These are phyloP conservation scores for Caloboletus firmus DNA, from an alignment of 1,284 basidiomycete genomes.

Conservation along the genomic window DNA sequence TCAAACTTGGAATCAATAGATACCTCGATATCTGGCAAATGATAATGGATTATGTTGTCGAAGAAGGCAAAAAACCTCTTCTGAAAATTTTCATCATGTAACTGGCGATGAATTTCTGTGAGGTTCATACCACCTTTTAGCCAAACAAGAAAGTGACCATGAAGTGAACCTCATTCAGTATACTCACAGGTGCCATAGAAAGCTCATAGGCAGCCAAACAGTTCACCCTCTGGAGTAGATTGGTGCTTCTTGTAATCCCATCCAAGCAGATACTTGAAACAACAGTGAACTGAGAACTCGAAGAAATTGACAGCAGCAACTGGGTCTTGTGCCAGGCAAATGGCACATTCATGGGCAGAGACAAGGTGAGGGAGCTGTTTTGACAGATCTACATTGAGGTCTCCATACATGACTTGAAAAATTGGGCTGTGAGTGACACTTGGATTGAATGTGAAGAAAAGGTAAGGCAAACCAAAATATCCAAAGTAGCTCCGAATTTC, in stretches of 20 bases:
- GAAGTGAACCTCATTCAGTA: conserved; percentile 11
- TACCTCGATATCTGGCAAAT: conserved; percentile 10
- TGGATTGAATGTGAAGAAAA: conserved; percentile 18
- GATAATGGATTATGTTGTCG: conserved; percentile 12
- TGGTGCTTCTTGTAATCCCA: conserved; percentile 5
- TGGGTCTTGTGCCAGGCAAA: conserved; percentile 5
- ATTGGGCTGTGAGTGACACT: conserved; percentile 12
- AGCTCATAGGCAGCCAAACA: conserved; percentile 6
- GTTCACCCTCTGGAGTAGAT: not conserved
- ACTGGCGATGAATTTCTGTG: not conserved
- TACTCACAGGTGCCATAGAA: conserved; percentile 18
- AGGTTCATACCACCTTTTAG: conserved; percentile 4
- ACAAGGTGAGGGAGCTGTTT: conserved; percentile 2
- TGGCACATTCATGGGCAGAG: not conserved
- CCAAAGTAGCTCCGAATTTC: no score
- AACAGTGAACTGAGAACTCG: conserved; percentile 1
- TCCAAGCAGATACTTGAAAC: conserved; percentile 1
- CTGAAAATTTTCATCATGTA: not conserved
- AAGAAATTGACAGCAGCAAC: not conserved
- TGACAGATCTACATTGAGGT: conserved; percentile 1
- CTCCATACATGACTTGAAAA: conserved; percentile 17
- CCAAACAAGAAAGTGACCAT: conserved; percentile 19
- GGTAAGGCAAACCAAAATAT: conserved; percentile 6
- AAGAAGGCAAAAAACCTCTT: conserved; percentile 11
- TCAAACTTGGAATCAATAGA: conserved; percentile 2